Evolutionary conservation across 257 asterid genomes (phyloP).

Genomic region (Echium plantagineum): DNA sequence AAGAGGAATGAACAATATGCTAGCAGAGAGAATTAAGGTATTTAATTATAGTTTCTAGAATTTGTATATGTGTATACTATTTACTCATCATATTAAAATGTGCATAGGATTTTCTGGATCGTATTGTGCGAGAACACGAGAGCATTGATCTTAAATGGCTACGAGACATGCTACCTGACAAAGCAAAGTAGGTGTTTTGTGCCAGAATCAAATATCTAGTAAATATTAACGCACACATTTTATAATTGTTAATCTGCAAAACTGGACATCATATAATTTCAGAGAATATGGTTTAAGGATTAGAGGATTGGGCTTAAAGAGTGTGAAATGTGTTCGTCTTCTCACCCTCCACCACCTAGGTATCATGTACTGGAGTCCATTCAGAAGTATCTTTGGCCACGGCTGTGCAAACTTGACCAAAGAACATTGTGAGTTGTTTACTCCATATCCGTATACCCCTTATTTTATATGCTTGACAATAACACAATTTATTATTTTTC

Average conservation of each 20-base stretch:
- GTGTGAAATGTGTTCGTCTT: conserved; percentile 96
- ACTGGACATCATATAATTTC: conserved; percentile 9
- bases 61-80: background rate
- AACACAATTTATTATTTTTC: conserved; percentile 9
- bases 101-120: conserved; percentile 75
- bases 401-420: conserved; percentile 56
- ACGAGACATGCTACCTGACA: conserved; percentile 85
- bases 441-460: background rate
- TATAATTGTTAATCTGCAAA: conserved; percentile 2
- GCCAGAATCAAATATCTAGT: conserved; percentile 5
- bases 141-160: conserved; percentile 91
- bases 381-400: conserved; percentile 45
- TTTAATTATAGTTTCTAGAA: conserved; percentile 1
- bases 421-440: conserved; percentile 27
- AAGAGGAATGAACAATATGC: conserved; percentile 93
- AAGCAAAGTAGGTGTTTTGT: conserved; percentile 60
- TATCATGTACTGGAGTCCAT: conserved; percentile 45
- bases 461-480: background rate
- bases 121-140: conserved; percentile 78
- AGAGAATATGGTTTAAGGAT: conserved; percentile 84
- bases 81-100: conserved; percentile 9
- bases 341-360: conserved; percentile 90
- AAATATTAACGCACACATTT: conserved; percentile 32
- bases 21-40: conserved; percentile 91
- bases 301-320: conserved; percentile 90